phyloP scores from a whole-genome alignment of 164 flowering plant species.

The Vitis rotundifolia region DNA sequence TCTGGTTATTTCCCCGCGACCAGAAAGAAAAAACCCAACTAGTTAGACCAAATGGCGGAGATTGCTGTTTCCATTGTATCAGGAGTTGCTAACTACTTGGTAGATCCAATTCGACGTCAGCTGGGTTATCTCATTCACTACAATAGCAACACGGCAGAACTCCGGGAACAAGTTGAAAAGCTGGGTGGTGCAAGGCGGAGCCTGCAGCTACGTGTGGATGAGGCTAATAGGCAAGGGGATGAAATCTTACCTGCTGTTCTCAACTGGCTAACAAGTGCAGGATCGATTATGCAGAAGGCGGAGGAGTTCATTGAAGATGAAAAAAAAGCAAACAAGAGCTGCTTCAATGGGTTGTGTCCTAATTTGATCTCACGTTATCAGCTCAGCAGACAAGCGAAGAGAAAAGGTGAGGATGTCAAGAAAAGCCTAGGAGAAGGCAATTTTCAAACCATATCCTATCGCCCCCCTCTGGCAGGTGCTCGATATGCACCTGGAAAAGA shows the following conservation, averaged over 20 bases:
- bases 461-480: too few relatives aligned
- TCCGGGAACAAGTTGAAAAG: background rate
- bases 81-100: background rate
- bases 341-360: too few relatives aligned
- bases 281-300: background rate
- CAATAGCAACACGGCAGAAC: background rate
- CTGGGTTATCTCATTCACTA: conserved; percentile 5
- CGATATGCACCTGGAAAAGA: too few relatives aligned
- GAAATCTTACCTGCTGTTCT: conserved; percentile 6
- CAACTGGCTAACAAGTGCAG: conserved; percentile 9
- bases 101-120: background rate
- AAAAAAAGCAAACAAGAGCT: too few relatives aligned
- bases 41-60: too few relatives aligned
- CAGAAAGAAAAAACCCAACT: too few relatives aligned
- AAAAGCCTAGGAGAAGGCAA: too few relatives aligned
- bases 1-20: too few relatives aligned
- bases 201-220: conserved; percentile 1
- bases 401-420: too few relatives aligned
- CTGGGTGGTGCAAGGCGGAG: background rate
- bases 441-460: too few relatives aligned
- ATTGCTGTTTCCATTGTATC: background rate
- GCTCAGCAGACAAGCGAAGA: background rate
- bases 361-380: too few relatives aligned
- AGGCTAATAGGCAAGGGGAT: conserved; percentile 9
- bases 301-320: too few relatives aligned